Percentiles rank a stretch among this genome's conserved stretches.
Evolutionary conservation across 768 basidiomycete species (phyloP).

Genomic region (Suillus lakei): DNA sequence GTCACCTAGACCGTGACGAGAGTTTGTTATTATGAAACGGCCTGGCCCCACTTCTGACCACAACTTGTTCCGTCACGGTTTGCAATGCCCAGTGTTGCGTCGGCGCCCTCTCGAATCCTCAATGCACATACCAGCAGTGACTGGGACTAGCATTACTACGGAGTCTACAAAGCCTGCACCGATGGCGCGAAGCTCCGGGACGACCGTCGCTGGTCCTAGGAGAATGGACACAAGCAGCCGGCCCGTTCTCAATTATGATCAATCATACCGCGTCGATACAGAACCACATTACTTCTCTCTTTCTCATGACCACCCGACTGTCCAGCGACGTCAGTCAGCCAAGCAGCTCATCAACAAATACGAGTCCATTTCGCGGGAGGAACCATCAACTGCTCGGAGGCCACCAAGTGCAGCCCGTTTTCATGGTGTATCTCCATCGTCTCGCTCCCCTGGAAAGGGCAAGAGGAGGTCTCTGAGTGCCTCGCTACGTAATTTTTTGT

Average conservation of each 20-base stretch:
- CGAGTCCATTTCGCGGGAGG: conserved; percentile 46
- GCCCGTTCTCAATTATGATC: background rate
- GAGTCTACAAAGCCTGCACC: background rate
- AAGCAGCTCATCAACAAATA: conserved; percentile 59
- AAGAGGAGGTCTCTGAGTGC: conserved; percentile 60
- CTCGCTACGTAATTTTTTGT: conserved; percentile 66
- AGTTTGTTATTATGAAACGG: background rate
- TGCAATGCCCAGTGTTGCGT: background rate
- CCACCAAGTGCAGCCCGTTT: conserved; percentile 17
- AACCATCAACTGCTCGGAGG: conserved; percentile 9
- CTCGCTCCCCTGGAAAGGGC: conserved; percentile 37
- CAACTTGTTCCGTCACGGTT: background rate
- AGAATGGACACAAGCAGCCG: background rate
- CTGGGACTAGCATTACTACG: background rate
- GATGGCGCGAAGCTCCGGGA: background rate
- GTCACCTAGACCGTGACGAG: background rate
- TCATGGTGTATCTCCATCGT: conserved; percentile 17
- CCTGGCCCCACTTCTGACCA: background rate
- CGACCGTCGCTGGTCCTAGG: background rate
- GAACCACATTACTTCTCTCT: conserved; percentile 4
- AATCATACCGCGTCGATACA: background rate
- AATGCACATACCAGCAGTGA: background rate
- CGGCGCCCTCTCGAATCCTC: background rate
- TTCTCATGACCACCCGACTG: conserved; percentile 2
- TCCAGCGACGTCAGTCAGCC: conserved; percentile 44